Base-by-base conservation (phyloP, 2,329 filamentous ascomycete species). In the Podosphaera fusca region DNA sequence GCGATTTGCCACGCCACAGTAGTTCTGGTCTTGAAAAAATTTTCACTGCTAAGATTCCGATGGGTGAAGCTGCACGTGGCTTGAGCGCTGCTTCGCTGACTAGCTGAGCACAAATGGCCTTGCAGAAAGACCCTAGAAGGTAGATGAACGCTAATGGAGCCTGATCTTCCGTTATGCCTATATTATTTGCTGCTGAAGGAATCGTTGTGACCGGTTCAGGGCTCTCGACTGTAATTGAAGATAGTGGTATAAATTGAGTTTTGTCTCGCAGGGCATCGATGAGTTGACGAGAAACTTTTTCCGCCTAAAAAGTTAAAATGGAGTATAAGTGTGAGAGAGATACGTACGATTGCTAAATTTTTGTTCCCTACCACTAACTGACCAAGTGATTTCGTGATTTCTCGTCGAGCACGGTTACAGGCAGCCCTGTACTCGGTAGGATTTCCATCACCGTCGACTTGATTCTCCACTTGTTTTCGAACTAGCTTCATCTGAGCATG, bases 21-120 rank as follows among this genome's bases (percentile, higher is more conserved):
- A 86, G 84, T 14, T 79, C 74, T 21, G 78, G 74, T 56, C 77
- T 74, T 0, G 85, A 83, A 67, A 94, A 90, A 35, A 94, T 76
- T 61, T 82, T 79, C 5, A 83, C 84, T 0, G 82, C 76, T 31
- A 89, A 74, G 31, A 90, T 78, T n/a, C 87, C 87, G 50, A 94
- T 76, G 0, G 85, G 83, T 62, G 92, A 85, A 8, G 86, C 87
- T 4, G 78, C 75, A 60, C 77, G 78, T 0, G 79, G 75, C 56
- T 80, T 78, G 31, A 79, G 76, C 9, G 76, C 75, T 52, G 80
- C 82, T 68, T 87, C 82, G 55, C 75, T 77, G 60, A 81, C 75
- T 63, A 84, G 82, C 61, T 88, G 85, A 52, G 75, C 77, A 59
- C 92, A 75, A 58, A 88, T 74, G 49, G 74, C 74, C 68, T 94